Evolutionary conservation across 2,329 filamentous ascomycete species (phyloP), one percentile per base, ranked within the genome.

Genomic region (Penicillium nordicum): DNA sequence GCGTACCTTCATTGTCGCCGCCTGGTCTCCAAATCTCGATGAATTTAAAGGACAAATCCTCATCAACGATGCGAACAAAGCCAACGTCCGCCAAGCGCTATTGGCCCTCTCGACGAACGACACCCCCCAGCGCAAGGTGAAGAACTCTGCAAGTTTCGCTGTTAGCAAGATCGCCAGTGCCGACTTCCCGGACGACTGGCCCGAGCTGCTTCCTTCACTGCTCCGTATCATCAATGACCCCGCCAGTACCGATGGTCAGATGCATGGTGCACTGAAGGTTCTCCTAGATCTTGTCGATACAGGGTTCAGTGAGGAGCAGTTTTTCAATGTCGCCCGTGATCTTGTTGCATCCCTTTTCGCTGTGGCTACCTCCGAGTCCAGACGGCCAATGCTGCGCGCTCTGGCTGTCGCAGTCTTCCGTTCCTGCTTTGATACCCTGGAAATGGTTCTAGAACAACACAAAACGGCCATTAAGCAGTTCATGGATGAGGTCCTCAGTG

Each of bases 101-200:
- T 82, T 99, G 50, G 86, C 91, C 60, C 80, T 97, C 54, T 89
- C 89, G 23, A 82, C 92, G 47, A 79, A 82, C 41, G 87, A 89
- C 55, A 84, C 85, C 30, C 78, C 83, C 36, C 90, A 96, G 69
- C 85, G 91, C 65, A 96, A 90, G 76, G 87, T 97, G 70, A 94
- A 94, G 79, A 84, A 87, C 54, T 86, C 89, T n/a, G 90, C 93
- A 50, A 95, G 92, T 80, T 90, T 87, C 64, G 86, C 88, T 5
- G 90, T 97, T 60, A 93, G 92, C 79, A 97, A 96, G 78, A 96
- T 99, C 65, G 94, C 94, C 55, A 88, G 87, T 61, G 85, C 88
- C 68, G 94, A 99, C 78, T 97, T 96, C 71, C 94, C 94, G 51
- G 91, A 97, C 58, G 84, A 92, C 68, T 99, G 94, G 94, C 91